These are phyloP conservation scores for Blastocystis sp. DNA, from an alignment of 352 stramenopile genomes.

Conservation along the genomic window DNA sequence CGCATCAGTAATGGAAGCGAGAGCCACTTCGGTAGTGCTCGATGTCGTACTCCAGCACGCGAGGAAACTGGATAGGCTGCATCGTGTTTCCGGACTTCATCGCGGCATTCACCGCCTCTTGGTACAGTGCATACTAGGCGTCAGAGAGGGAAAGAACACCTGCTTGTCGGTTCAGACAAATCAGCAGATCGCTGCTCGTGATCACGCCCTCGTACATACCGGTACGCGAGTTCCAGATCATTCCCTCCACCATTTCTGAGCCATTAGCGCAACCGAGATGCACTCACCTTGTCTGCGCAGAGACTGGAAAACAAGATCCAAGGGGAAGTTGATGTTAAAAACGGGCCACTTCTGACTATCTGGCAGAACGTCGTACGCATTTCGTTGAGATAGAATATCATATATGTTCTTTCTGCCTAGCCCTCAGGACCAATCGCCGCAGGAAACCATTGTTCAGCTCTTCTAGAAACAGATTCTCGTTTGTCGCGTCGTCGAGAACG, in stretches of 20 bases:
- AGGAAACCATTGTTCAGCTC: slow-evolving; percentile 52
- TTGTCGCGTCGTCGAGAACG: slow-evolving; percentile 22
- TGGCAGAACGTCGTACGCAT: slow-evolving; percentile 52
- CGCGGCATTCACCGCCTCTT: neutral
- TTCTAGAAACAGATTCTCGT: slow-evolving; percentile 35
- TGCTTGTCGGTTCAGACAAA: slow-evolving; percentile 46
- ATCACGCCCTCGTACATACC: slow-evolving; percentile 63
- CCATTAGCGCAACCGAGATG: neutral
- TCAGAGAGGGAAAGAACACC: neutral
- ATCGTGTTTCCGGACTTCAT: neutral
- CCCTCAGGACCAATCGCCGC: neutral
- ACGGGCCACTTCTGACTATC: slow-evolving; percentile 52
- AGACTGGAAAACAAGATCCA: slow-evolving; percentile 63
- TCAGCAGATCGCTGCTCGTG: slow-evolving; percentile 66
- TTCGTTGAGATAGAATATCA: slow-evolving; percentile 56
- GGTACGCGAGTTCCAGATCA: slow-evolving; percentile 58
- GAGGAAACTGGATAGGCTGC: slow-evolving; percentile 15
- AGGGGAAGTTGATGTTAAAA: slow-evolving; percentile 62
- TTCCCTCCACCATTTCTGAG: slow-evolving; percentile 43
- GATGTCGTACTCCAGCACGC: slow-evolving; percentile 51
- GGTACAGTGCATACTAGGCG: slow-evolving; percentile 46
- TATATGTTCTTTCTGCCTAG: slow-evolving; percentile 54
- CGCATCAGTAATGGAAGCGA: neutral
- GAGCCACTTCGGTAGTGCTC: slow-evolving; percentile 28
- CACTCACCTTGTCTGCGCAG: slow-evolving; percentile 30